Conservation (phyloP, 331 rosid genomes). For the Malus hybrid region DNA sequence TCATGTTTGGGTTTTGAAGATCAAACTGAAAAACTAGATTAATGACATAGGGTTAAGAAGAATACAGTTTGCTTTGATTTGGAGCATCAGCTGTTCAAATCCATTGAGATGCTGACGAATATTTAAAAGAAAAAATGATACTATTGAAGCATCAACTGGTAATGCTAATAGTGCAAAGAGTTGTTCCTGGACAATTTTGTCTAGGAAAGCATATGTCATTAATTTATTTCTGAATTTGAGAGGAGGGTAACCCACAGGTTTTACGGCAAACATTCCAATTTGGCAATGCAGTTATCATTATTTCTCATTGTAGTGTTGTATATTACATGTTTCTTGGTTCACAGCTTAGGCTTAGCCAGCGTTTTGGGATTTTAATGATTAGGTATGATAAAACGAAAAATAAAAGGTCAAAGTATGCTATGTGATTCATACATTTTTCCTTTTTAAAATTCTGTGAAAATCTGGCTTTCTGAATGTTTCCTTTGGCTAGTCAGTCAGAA, state of each 20-base stretch:
- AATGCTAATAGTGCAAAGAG: neutral
- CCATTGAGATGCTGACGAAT: neutral
- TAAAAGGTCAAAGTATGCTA: neutral
- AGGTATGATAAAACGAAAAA: neutral
- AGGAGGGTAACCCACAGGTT: neutral
- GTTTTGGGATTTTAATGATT: neutral
- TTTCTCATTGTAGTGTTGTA: neutral
- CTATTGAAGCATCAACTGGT: neutral
- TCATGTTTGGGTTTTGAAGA: neutral
- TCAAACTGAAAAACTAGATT: neutral
- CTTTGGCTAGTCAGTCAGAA: constrained; percentile 94
- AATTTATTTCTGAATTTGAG: neutral
- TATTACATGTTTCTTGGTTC: neutral
- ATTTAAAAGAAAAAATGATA: neutral
- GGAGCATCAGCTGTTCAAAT: neutral
- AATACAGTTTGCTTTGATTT: neutral
- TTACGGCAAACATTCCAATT: neutral
- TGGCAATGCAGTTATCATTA: neutral
- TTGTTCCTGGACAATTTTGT: neutral
- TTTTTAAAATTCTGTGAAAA: constrained; percentile 24
- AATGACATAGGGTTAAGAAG: neutral
- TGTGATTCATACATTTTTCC: neutral
- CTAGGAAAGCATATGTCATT: neutral
- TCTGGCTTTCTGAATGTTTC: constrained; percentile 54
- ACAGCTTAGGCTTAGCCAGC: neutral